phyloP scores from a whole-genome alignment of 164 flowering plant species.

The Sedum album region DNA sequence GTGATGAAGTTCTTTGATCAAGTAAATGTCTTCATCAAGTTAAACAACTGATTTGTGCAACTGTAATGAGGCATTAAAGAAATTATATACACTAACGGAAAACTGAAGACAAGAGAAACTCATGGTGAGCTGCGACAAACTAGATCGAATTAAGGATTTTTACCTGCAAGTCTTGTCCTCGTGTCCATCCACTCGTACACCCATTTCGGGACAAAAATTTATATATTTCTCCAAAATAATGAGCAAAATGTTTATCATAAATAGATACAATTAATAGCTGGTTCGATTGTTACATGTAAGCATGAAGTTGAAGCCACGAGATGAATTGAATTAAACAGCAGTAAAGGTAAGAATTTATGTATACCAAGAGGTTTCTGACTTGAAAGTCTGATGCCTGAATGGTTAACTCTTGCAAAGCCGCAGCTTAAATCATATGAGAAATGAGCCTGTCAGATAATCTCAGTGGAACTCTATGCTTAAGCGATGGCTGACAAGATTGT shows the following conservation, averaged over 20 bases:
- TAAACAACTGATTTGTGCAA: background rate
- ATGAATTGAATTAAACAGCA: background rate
- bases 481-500: slow-evolving; percentile 39
- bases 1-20: background rate
- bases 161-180: too few relatives aligned
- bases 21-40: background rate
- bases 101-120: too few relatives aligned
- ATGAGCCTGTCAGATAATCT: background rate
- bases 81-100: too few relatives aligned
- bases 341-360: background rate
- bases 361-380: background rate
- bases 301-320: background rate
- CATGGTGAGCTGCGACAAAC: too few relatives aligned
- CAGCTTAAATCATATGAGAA: background rate
- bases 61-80: background rate
- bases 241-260: too few relatives aligned
- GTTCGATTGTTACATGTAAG: background rate
- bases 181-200: too few relatives aligned
- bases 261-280: slow-evolving; percentile 3
- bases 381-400: background rate
- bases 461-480: slow-evolving; percentile 11
- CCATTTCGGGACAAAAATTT: too few relatives aligned
- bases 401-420: background rate
- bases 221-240: too few relatives aligned
- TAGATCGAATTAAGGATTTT: too few relatives aligned